Conservation (phyloP, 2,329 filamentous ascomycete genomes). For the Penicillium sp. region DNA sequence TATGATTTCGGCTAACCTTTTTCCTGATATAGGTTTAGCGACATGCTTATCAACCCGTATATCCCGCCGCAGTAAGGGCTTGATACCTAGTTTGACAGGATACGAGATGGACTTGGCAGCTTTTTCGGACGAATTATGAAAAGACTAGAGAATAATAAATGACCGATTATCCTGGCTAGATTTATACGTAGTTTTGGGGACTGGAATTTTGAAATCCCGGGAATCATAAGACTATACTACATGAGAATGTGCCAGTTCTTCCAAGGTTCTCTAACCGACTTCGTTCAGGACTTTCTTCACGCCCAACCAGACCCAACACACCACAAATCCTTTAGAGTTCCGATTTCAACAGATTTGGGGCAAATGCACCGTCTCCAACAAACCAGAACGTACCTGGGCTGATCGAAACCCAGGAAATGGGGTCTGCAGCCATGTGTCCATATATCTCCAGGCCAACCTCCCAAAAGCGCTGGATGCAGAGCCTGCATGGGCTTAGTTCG, state of each 20-base stretch:
- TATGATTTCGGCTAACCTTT: neutral
- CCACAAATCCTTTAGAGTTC: neutral
- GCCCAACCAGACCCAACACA: neutral
- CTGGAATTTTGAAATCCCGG: neutral
- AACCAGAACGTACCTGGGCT: neutral
- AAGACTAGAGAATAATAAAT: constrained; percentile 39
- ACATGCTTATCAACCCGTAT: constrained; percentile 53
- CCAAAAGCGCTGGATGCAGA: constrained; percentile 21
- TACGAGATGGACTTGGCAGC: constrained; percentile 15
- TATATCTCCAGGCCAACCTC: constrained; percentile 4
- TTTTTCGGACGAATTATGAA: constrained; percentile 38
- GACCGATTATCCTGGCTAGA: neutral
- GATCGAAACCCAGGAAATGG: constrained; percentile 1
- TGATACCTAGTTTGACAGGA: constrained; percentile 8
- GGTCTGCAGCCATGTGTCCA: constrained; percentile 15
- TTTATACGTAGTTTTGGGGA: neutral
- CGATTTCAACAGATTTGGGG: neutral
- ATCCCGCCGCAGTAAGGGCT: constrained; percentile 42
- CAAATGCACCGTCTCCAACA: neutral
- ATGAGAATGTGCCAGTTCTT: neutral
- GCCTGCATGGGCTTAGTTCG: constrained; percentile 17
- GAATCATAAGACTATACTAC: neutral
- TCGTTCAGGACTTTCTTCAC: neutral
- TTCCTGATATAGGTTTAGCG: constrained; percentile 43
- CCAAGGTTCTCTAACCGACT: neutral